A percentile compares a stretch with the other conserved stretches of the same genome.
Evolutionary conservation across 805 yeast species (phyloP).

Genomic region (Cyberlindnera mycetangii): DNA sequence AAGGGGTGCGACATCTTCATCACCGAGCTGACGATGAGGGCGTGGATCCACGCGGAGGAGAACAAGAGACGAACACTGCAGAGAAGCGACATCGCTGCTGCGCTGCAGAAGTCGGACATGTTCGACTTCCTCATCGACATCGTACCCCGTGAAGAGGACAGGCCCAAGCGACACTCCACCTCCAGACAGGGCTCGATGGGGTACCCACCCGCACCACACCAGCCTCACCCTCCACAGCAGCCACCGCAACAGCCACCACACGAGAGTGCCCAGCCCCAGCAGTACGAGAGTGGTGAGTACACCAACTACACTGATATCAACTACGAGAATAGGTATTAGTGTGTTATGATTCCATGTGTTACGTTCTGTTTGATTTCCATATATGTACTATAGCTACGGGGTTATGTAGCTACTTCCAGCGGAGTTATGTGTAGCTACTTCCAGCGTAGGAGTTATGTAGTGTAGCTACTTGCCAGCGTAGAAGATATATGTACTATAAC

Average conservation of each 20-base stretch:
- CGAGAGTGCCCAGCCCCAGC: slow-evolving; percentile 2
- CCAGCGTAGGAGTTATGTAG: no score
- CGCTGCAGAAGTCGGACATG: slow-evolving; percentile 92
- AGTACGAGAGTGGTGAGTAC: slow-evolving; percentile 2
- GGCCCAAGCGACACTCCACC: slow-evolving; percentile 21
- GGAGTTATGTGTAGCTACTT: no score
- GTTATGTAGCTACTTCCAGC: no score
- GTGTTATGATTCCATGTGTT: slow-evolving; percentile 2
- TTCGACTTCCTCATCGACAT: slow-evolving; percentile 95
- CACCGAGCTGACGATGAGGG: slow-evolving; percentile 96
- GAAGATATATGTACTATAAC: no score
- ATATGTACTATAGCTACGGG: no score
- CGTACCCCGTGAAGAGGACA: slow-evolving; percentile 81
- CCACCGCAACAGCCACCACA: background rate
- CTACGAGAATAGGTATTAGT: slow-evolving; percentile 2
- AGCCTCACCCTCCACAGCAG: slow-evolving; percentile 1
- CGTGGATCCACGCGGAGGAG: slow-evolving; percentile 98
- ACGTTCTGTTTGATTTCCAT: background rate
- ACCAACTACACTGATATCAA: slow-evolving; percentile 1
- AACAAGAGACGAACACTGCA: slow-evolving; percentile 93
- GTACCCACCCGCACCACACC: background rate
- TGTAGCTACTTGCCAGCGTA: no score
- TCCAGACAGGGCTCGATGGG: slow-evolving; percentile 14
- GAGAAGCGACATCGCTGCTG: slow-evolving; percentile 92
- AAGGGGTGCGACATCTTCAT: slow-evolving; percentile 97